Evolutionary conservation across 108 stramenopile genomes (phyloP).

Genomic region (Pinguiococcus pyrenoidosus): DNA sequence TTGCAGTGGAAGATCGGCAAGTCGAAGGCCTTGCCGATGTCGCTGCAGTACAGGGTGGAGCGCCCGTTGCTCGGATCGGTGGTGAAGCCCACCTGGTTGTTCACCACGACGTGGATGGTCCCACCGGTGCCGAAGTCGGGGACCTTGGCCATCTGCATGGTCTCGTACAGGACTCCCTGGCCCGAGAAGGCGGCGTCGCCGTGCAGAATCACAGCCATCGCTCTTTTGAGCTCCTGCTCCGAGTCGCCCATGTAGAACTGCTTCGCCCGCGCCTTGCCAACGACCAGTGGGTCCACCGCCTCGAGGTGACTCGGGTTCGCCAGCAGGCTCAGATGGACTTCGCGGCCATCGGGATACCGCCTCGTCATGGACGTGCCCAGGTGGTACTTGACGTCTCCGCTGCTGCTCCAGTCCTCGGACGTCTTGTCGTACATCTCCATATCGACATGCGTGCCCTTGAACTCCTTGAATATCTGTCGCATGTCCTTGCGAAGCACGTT

Average conservation of each 20-base stretch:
- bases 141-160: slow-evolving; percentile 78
- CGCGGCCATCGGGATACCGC: slow-evolving; percentile 87
- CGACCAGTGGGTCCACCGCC: slow-evolving; percentile 90
- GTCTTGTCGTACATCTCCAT: slow-evolving; percentile 54
- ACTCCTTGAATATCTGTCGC: slow-evolving; percentile 92
- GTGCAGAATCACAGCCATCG: slow-evolving; percentile 91
- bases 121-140: slow-evolving; percentile 88
- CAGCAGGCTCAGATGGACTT: slow-evolving; percentile 81
- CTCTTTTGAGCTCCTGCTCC: slow-evolving; percentile 55
- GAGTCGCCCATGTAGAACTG: slow-evolving; percentile 87
- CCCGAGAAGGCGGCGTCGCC: slow-evolving; percentile 99
- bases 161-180: slow-evolving; percentile 94
- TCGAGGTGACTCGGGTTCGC: slow-evolving; percentile 98
- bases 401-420: slow-evolving; percentile 60
- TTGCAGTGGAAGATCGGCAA: slow-evolving; percentile 99
- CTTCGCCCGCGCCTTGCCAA: slow-evolving; percentile 91
- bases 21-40: slow-evolving; percentile 90
- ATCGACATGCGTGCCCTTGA: slow-evolving; percentile 85
- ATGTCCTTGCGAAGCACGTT: slow-evolving; percentile 99
- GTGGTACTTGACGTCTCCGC: slow-evolving; percentile 99
- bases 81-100: slow-evolving; percentile 99
- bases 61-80: slow-evolving; percentile 86
- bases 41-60: slow-evolving; percentile 88
- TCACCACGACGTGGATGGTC: slow-evolving; percentile 96
- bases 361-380: slow-evolving; percentile 95